Evolutionary conservation across 345 rosid species (phyloP).

Genomic region (Hibiscus trionum): DNA sequence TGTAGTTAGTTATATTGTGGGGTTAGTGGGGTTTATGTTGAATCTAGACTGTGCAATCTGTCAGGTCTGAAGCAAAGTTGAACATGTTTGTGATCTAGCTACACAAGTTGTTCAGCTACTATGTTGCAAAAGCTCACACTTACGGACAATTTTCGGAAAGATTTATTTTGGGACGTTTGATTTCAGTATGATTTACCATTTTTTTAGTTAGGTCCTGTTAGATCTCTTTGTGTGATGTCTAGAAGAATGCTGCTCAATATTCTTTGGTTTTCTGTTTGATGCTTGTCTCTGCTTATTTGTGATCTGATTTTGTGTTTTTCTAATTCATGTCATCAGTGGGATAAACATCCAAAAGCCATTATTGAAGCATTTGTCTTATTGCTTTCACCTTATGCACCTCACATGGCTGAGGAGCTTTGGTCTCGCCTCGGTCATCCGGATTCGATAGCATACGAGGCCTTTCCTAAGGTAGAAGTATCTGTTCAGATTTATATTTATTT

Average conservation of each 20-base stretch:
- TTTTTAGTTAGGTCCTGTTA: neutral
- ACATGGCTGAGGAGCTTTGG: slow-evolving; percentile 98
- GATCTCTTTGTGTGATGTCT: neutral
- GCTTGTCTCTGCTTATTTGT: neutral
- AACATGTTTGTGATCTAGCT: too few species aligned
- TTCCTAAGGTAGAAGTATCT: slow-evolving; percentile 48
- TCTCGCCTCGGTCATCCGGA: slow-evolving; percentile 54
- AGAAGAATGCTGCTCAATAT: neutral
- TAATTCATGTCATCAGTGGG: slow-evolving; percentile 49
- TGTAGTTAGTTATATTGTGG: neutral
- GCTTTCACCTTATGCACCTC: slow-evolving; percentile 90
- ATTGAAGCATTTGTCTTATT: slow-evolving; percentile 65
- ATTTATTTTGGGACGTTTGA: neutral
- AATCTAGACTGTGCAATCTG: too few species aligned
- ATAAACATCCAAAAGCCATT: slow-evolving; percentile 55
- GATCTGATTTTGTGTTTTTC: neutral
- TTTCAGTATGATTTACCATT: neutral
- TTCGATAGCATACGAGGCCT: slow-evolving; percentile 61
- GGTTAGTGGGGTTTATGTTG: neutral
- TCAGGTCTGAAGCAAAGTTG: too few species aligned
- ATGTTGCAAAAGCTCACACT: too few species aligned
- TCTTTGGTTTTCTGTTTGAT: neutral
- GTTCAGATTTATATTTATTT: neutral
- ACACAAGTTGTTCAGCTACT: too few species aligned
- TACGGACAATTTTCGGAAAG: too few species aligned